phyloP scores from a whole-genome alignment of 2,329 filamentous ascomycete genomes.

The Sporothrix dimorphospora region DNA sequence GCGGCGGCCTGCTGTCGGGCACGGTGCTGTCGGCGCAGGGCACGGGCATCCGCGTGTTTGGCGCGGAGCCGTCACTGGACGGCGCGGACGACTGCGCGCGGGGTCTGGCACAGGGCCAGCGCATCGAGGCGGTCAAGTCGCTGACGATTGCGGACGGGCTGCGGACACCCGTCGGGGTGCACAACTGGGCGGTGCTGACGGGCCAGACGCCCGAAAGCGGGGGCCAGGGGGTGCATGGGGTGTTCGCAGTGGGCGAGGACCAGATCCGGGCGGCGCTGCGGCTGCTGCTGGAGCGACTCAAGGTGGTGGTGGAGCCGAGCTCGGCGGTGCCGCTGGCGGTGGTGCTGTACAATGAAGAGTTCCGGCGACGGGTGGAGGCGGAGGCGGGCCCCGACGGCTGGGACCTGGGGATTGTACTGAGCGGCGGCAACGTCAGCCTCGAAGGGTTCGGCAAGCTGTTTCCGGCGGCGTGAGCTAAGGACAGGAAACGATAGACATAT shows the following conservation, averaged over 20 bases:
- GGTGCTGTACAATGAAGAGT: constrained; percentile 83
- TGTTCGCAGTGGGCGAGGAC: constrained; percentile 76
- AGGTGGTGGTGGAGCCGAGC: constrained; percentile 88
- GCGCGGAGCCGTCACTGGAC: constrained; percentile 80
- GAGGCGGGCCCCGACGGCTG: constrained; percentile 75
- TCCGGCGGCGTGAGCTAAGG: constrained; percentile 30
- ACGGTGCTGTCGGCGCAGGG: constrained; percentile 75
- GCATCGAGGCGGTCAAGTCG: constrained; percentile 70
- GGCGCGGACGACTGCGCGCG: constrained; percentile 82
- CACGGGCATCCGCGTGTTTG: constrained; percentile 77
- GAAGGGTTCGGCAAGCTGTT: constrained; percentile 59
- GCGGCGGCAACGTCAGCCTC: constrained; percentile 62
- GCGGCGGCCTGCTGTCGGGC: constrained; percentile 85
- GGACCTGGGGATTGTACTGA: constrained; percentile 66
- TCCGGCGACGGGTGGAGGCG: constrained; percentile 67
- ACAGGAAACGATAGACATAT: too few species aligned
- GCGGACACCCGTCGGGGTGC: constrained; percentile 75
- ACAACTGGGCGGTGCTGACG: constrained; percentile 78
- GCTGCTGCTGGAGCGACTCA: constrained; percentile 83
- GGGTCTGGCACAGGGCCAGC: constrained; percentile 65
- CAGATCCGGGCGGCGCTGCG: constrained; percentile 78
- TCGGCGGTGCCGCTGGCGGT: constrained; percentile 83
- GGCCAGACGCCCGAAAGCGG: constrained; percentile 20
- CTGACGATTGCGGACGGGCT: constrained; percentile 89
- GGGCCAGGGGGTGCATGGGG: constrained; percentile 63